Base-by-base conservation (phyloP, 169 alveolate genomes). In the Theileria annulata region DNA sequence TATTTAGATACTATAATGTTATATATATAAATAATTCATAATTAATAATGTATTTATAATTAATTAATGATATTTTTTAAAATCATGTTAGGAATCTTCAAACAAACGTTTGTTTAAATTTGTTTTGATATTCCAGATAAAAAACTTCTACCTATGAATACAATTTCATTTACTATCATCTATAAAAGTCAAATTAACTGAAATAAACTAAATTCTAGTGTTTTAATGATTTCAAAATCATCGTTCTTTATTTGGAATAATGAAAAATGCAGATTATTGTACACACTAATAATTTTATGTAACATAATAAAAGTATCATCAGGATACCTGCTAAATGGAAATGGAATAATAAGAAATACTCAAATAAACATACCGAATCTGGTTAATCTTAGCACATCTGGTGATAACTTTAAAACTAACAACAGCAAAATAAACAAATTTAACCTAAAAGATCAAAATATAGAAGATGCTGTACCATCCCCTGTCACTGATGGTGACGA, bases 241-340 rank as follows among this genome's bases (percentile, higher is more conserved):
- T 21, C 19, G 31, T 15, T 17, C 31, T 10, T 21, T 17, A 62
- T 62, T 62, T 62, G 71, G 71, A 62, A 62, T 30, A 62, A 27
- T 37, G 25, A 62, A 9, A 62, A 62, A 62, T 62, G 25, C 6
- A 62, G 37, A 62, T 62, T 19, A 21, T 15, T 62, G 23, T 62
- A 21, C 71, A 62, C 71, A 62, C 10, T 62, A 21, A 21, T 62
- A 62, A n/a, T 62, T 17, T 21, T 62, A n/a, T 62, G 71, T 62
- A 62, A 62, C 71, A 62, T 62, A 62, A 30, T 62, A 28, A 62
- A 62, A 62, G 48, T 62, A 21, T 62, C 71, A 30, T 62, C 71
- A 8, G 71, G 71, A 62, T 62, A 62, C 13, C 3, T 62, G 51
- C 9, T 62, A 62, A 62, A 62, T 30, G 37, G 31, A 28, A 62